Evolutionary conservation across 192 early-diverging fungal species (phyloP), one percentile per base, ranked within the genome.

Genomic region (Coemansia javaensis): DNA sequence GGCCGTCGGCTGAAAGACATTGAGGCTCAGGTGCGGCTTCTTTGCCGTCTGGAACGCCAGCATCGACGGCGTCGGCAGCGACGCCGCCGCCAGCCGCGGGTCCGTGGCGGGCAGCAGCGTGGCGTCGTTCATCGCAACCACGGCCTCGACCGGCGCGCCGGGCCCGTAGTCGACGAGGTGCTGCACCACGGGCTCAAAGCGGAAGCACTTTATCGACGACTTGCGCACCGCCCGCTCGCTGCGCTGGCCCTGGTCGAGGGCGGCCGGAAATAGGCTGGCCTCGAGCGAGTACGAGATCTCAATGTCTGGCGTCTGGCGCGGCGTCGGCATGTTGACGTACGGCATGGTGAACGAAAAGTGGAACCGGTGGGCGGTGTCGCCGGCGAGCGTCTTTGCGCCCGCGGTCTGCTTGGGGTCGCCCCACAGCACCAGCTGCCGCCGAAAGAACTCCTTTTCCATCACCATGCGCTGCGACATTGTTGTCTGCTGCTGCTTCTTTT

Each of bases 261-360:
- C 59, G 18, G 58, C 59, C 10, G 59, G 51, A 16, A 58, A 67
- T 20, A 75, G 25, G 18, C 48, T 67, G 46, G 71, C 71, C 47
- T 63, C 59, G 13, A 75, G 60, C 33, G 55, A 67, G 34, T 75
- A 75, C 16, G 59, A 63, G 2, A 75, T 75, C 48, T 75, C 71
- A 16, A 75, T 55, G 11, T 75, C 71, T 5, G 71, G 65, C 5
- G 71, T 75, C 37, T 75, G 65, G 12, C 71, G 50, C 10, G 71
- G 71, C 40, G 71, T 75, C 23, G 71, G 71, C 63, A 67, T 67
- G 48, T 75, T 75, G 42, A 75, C 71, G 21, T 67, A 59, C 16
- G 71, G 71, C 71, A 75, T 75, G 15, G 71, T 75, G 51, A 75
- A 75, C 10, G 71, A 75, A 44, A 75, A 75, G 18, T 75, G 71